phyloP scores from a whole-genome alignment of 306 rosid species.

The Sophora flavescens region DNA sequence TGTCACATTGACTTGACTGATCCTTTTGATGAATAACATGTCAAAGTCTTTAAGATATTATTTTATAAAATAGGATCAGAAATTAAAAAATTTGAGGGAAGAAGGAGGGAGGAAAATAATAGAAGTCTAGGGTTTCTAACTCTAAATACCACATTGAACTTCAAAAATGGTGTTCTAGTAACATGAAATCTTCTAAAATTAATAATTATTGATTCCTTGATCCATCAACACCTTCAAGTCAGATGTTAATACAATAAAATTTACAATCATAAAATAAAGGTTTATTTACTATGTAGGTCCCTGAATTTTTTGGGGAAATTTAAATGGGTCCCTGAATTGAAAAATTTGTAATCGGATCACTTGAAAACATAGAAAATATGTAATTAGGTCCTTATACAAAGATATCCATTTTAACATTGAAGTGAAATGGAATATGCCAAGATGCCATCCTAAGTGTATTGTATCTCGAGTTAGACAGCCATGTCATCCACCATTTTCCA shows the following conservation, averaged over 20 bases:
- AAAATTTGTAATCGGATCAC: no score
- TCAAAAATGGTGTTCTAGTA: neutral
- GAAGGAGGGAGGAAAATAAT: neutral
- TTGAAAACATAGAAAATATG: no score
- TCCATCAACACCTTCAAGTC: neutral
- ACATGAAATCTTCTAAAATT: conserved; percentile 16
- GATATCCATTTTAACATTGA: no score
- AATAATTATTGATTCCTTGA: conserved; percentile 17
- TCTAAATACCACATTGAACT: neutral
- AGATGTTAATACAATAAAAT: conserved; percentile 21
- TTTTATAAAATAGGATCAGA: neutral
- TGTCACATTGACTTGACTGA: neutral
- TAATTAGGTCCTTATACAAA: no score
- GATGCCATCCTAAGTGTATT: no score
- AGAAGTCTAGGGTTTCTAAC: neutral
- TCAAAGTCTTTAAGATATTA: neutral
- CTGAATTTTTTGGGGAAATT: no score
- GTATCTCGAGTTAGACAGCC: no score
- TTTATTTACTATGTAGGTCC: no score
- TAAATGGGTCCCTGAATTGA: no score
- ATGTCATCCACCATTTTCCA: no score
- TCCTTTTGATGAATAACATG: conserved; percentile 16
- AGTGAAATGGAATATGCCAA: no score
- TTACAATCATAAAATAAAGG: conserved; percentile 8
- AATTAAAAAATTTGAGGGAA: neutral